Base-by-base conservation (phyloP, 1,284 basidiomycete species). In the Farysia itapuensis region DNA sequence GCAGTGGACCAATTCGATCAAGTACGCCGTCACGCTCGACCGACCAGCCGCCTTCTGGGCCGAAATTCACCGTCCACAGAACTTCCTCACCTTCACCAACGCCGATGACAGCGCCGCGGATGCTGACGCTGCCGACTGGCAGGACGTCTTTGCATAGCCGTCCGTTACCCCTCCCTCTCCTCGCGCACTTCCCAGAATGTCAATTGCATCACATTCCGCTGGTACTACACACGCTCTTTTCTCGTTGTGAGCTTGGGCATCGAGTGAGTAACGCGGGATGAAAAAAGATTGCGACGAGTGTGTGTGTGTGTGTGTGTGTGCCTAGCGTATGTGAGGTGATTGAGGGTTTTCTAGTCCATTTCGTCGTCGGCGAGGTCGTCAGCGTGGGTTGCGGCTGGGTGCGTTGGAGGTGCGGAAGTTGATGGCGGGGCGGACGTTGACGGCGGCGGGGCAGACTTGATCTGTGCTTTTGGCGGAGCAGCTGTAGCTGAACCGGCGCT, bases 1-100 rank as follows among this genome's bases (percentile, higher is more conserved):
- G 74, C 78, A 90, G 61, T 98, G 92, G 89, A 84, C 88, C 21
- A 84, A 89, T 26, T 87, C 82, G 67, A 79, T 97, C 65, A 83
- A 85, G 40, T 98, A 92, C 77, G 83, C 84, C 15, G 87, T 97
- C 81, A 86, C 84, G 29, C 81, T 98, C 31, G 94, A 96, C 72
- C 89, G 89, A 21, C 94, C 94, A 2, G 80, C 91, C 24, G 80
- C 87, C 41, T 99, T 96, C 84, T 98, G 95, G 94, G 88, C 89
- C 15, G 89, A 94, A 76, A 85, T 89, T 71, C 94, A 97, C 77
- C 84, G 94, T 40, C 92, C 77, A 14, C 75, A 77, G 38, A 75
- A 77, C 59, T 79, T 78, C 54, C 49, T 75, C 14, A 51, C 58
- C 6, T 74, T 71, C 39, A 67, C 70, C n/a, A 67, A 58, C 19